Evolutionary conservation across 2,329 filamentous ascomycete genomes (phyloP).

Genomic region (Bipolaris victoriae): DNA sequence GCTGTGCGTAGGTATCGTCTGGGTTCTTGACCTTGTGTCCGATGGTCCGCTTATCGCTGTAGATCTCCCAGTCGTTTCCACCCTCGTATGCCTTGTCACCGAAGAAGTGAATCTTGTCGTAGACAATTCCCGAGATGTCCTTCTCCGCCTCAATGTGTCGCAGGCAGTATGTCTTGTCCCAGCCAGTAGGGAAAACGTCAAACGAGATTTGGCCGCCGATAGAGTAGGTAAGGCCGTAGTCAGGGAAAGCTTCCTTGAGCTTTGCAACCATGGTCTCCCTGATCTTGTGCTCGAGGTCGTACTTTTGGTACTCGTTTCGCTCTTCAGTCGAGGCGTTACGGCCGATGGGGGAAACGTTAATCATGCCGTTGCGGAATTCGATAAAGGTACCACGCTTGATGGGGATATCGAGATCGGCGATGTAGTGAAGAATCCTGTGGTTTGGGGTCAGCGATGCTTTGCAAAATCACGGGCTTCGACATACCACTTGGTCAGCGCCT

Average conservation of each 20-base stretch:
- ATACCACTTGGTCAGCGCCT: conserved; percentile 71
- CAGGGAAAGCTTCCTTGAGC: conserved; percentile 79
- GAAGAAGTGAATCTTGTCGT: conserved; percentile 94
- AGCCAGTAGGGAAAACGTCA: conserved; percentile 94
- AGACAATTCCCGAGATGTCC: conserved; percentile 69
- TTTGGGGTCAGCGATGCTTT: not conserved
- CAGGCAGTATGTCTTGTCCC: conserved; percentile 99
- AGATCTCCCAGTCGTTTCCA: conserved; percentile 97
- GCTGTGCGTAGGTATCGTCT: conserved; percentile 77
- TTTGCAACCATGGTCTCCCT: conserved; percentile 76
- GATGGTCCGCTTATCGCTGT: conserved; percentile 76
- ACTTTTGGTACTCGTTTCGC: conserved; percentile 80
- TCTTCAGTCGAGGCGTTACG: conserved; percentile 84
- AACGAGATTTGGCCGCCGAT: conserved; percentile 98
- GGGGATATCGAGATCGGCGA: conserved; percentile 83
- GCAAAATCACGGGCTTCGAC: conserved; percentile 7
- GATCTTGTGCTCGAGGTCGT: conserved; percentile 78
- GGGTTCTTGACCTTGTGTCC: conserved; percentile 84
- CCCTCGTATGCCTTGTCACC: conserved; percentile 92
- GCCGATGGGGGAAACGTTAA: conserved; percentile 83
- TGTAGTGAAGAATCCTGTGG: conserved; percentile 70
- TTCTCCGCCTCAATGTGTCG: conserved; percentile 84
- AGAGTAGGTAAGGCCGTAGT: conserved; percentile 88
- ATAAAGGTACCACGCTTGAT: conserved; percentile 84
- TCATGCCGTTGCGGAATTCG: conserved; percentile 91